Evolutionary conservation across 805 yeast genomes (phyloP), one percentile per base, ranked within the genome.

Genomic region (Starmerella apis): DNA sequence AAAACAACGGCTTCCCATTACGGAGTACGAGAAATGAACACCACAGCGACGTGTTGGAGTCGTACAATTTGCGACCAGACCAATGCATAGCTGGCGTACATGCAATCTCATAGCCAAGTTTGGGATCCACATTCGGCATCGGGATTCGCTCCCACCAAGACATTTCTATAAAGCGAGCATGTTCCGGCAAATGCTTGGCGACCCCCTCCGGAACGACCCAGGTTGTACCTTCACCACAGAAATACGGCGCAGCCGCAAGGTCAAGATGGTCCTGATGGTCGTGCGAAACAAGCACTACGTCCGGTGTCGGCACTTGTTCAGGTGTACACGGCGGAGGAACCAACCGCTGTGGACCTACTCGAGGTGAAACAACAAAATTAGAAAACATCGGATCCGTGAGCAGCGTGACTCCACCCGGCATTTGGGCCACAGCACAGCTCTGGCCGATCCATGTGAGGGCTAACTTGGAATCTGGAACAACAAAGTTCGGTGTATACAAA

Each of bases 261-360:
- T 90, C 97, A 41, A 90, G 67, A 67, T 90, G 97, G 65, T 90
- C 97, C 1, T 96, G 97, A 61, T 90, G 97, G 62, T 90, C 88
- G 63, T 90, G 97, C 1, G 94, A 83, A 0, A 90, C 94, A 19
- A 90, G 62, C 0, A 86, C 80, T 49, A 80, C 77, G 54, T 86
- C 80, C 0, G 87, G 83, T 36, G 68, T 65, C 10, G 86, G 83
- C 11, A 88, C 71, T 18, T 80, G 80, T 1, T 73, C 73, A 10
- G 83, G 62, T 13, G 69, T 54, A 65, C 86, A 76, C 0, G 96
- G 95, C 16, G 85, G 69, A n/a, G 80, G 79, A 0, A 82, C 73
- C n/a, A 88, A 76, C 56, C 97, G 71, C 61, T 80, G 80, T 5
- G 97, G 97, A 0, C 97, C 97, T 18, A 85, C 53, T 2, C 69